Evolutionary conservation across 2,329 filamentous ascomycete species (phyloP), one percentile per base, ranked within the genome.

Genomic region (Alternaria angustiovoidea): DNA sequence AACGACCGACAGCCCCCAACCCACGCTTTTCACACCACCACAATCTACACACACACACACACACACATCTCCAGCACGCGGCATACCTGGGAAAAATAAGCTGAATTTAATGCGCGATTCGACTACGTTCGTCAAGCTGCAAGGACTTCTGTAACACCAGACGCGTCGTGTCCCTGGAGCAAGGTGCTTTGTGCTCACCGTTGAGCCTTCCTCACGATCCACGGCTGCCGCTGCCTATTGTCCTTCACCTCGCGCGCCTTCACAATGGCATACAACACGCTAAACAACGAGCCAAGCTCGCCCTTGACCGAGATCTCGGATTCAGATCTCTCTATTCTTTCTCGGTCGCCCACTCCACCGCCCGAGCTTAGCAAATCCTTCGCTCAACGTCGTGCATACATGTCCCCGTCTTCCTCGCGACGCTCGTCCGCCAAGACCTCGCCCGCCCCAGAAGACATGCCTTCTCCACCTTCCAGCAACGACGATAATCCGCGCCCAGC

Each of bases 401-500:
- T 75, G 36, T 79, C 78, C 8, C 77, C 77, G 1, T 78, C 80
- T 14, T 81, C 81, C 12, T 83, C 82, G 26, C 80, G 81, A 62
- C 77, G 80, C 55, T 81, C 80, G 20, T 83, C 81, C 26, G 75
- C 80, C 54, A 80, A 76, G 68, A 75, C 78, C 24, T 81, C 81
- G n/a, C 82, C 82, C 12, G 75, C 73, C 16, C 81, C 82, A 22
- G 80, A 83, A 65, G 76, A 75, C 63, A 81, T 81, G 76, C 76
- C 81, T 34, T 76, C 76, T 2, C 76, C 80, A 57, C 73, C 77
- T 22, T 76, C 77, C 65, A 79, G 80, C 74, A 83, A 86, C 75
- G 84, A 84, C 75, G 88, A 91, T 71, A 88, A 87, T 52, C 86
- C 85, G 47, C 88, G 89, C 38, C 91, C 92, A 32, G 82, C 88